Evolutionary conservation across 164 flowering plant species (phyloP).

Genomic region (Malania oleifera): DNA sequence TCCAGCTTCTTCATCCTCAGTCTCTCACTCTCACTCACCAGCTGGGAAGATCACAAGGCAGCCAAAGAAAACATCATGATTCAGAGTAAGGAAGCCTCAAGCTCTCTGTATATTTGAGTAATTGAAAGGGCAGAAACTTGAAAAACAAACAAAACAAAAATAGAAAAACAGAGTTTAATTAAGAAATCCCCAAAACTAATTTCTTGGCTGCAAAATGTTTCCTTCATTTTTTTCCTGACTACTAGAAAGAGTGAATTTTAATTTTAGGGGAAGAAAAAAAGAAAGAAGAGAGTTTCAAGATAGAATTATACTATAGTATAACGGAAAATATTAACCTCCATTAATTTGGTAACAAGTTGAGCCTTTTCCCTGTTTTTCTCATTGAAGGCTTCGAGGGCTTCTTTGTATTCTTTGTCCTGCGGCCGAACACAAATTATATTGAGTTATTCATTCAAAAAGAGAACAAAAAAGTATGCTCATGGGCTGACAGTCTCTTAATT

Average conservation of each 20-base stretch:
- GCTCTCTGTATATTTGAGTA: neutral
- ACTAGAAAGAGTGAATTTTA: too few relatives aligned
- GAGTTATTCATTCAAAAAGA: too few relatives aligned
- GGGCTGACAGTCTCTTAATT: too few relatives aligned
- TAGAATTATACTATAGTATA: too few relatives aligned
- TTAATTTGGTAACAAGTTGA: constrained; percentile 27
- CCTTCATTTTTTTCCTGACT: too few relatives aligned
- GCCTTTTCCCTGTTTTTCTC: constrained; percentile 34
- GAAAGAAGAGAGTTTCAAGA: too few relatives aligned
- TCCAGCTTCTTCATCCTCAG: constrained; percentile 34
- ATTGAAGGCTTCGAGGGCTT: constrained; percentile 27
- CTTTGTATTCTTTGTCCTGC: constrained; percentile 39
- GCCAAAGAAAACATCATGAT: neutral
- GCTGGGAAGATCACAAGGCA: constrained; percentile 9
- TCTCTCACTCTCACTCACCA: constrained; percentile 28
- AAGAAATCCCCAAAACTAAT: constrained; percentile 23
- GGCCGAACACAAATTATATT: neutral
- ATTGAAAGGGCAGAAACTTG: too few relatives aligned
- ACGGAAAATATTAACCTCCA: constrained; percentile 32
- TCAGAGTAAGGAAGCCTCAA: too few relatives aligned
- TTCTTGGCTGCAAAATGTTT: constrained; percentile 36
- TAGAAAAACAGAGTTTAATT: neutral
- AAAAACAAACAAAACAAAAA: neutral
- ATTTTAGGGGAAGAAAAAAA: too few relatives aligned
- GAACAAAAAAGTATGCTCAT: too few relatives aligned